Conservation (phyloP, 2,329 filamentous ascomycete genomes). For the Exserohilum turcica region DNA sequence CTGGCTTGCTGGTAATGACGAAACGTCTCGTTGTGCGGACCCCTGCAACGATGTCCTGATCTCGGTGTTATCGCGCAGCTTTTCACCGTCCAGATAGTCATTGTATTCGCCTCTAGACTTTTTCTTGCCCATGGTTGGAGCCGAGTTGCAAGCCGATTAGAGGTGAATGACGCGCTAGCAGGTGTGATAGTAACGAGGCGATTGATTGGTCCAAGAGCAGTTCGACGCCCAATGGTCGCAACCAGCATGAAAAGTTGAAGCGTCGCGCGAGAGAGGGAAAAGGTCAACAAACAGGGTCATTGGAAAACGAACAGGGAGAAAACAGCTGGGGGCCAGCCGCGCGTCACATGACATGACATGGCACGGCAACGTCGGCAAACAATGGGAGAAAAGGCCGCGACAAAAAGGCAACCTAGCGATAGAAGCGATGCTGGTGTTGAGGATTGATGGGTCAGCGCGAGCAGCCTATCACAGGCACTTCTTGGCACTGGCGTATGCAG, state of each 20-base stretch:
- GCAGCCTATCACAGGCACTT: slow-evolving; percentile 13
- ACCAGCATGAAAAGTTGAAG: slow-evolving; percentile 8
- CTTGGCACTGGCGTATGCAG: slow-evolving; percentile 1
- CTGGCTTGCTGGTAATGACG: slow-evolving; percentile 17
- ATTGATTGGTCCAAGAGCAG: slow-evolving; percentile 10
- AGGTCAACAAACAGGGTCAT: background rate
- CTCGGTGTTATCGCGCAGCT: slow-evolving; percentile 34
- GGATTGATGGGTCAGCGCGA: slow-evolving; percentile 1
- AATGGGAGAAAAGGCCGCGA: background rate
- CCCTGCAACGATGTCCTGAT: slow-evolving; percentile 32
- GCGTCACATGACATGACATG: slow-evolving; percentile 5
- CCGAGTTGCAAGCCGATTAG: background rate
- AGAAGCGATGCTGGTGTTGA: slow-evolving; percentile 14
- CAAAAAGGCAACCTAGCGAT: slow-evolving; percentile 1
- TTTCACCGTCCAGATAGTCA: slow-evolving; percentile 44
- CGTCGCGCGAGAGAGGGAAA: background rate
- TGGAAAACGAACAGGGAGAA: background rate
- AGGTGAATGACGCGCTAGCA: background rate
- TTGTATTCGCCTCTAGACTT: slow-evolving; percentile 38
- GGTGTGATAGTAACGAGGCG: slow-evolving; percentile 1
- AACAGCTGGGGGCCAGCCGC: background rate
- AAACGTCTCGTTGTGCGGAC: slow-evolving; percentile 13
- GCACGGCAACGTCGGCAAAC: slow-evolving; percentile 7
- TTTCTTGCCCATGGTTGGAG: slow-evolving; percentile 38
- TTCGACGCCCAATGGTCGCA: slow-evolving; percentile 3